phyloP scores from a whole-genome alignment of 225 moss, liverwort and hornwort species.

The Lunularia cruciata region DNA sequence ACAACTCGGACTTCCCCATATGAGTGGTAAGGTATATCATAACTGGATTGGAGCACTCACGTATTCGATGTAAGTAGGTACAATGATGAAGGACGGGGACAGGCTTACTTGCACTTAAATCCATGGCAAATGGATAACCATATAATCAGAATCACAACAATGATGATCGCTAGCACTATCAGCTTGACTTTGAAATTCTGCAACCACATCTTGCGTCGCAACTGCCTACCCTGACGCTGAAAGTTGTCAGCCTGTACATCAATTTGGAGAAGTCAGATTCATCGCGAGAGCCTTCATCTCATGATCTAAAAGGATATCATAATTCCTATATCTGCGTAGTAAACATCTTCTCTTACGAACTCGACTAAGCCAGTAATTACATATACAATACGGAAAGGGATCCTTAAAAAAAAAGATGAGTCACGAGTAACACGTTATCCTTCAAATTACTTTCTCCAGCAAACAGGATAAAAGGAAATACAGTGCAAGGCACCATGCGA shows the following conservation, averaged over 20 bases:
- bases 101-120: constrained; percentile 56
- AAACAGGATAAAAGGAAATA: no score
- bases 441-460: no score
- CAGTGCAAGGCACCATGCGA: no score
- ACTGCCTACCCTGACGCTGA: constrained; percentile 55
- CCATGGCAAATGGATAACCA: constrained; percentile 56
- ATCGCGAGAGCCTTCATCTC: not conserved
- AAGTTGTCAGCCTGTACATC: constrained; percentile 51
- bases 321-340: not conserved
- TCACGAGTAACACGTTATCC: no score
- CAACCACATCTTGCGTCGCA: constrained; percentile 61
- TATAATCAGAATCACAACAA: constrained; percentile 53
- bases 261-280: not conserved
- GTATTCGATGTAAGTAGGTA: constrained; percentile 16
- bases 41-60: constrained; percentile 18
- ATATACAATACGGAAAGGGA: no score
- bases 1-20: constrained; percentile 26
- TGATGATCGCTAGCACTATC: constrained; percentile 56
- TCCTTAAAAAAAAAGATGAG: no score
- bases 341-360: not conserved
- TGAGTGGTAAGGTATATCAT: constrained; percentile 26
- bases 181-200: constrained; percentile 62
- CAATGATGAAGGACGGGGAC: constrained; percentile 14
- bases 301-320: not conserved
- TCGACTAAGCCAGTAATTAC: not conserved